Evolutionary conservation across 140 eudicot genomes (phyloP).

Genomic region (Erigeron philadelphicus): DNA sequence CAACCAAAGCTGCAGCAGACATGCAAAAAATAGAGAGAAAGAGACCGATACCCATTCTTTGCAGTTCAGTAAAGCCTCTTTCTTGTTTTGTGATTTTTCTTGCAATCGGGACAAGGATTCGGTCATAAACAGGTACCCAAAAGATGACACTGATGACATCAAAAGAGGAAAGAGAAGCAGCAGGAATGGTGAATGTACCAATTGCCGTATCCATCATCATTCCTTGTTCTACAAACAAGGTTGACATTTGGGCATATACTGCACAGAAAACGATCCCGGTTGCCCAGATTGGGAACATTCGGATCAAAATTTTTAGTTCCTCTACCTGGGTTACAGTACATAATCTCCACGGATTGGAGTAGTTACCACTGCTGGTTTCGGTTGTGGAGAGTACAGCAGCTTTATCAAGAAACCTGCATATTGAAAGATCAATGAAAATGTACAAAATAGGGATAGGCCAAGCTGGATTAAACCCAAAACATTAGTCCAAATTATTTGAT

Average conservation of each 20-base stretch:
- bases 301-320: slow-evolving; percentile 44
- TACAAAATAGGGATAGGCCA: not conserved
- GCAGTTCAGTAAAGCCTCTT: slow-evolving; percentile 39
- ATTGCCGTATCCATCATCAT: slow-evolving; percentile 34
- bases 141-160: slow-evolving; percentile 33
- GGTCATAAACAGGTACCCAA: slow-evolving; percentile 40
- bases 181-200: slow-evolving; percentile 40
- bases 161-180: slow-evolving; percentile 33
- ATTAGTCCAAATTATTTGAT: no score
- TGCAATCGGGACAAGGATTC: slow-evolving; percentile 33
- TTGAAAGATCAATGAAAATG: not conserved
- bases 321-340: slow-evolving; percentile 50
- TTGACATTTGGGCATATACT: slow-evolving; percentile 39
- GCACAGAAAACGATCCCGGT: slow-evolving; percentile 37
- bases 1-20: slow-evolving; percentile 38
- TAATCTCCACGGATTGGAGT: slow-evolving; percentile 12
- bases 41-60: slow-evolving; percentile 48
- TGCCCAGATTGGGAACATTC: slow-evolving; percentile 51
- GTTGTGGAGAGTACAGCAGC: slow-evolving; percentile 30
- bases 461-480: no score
- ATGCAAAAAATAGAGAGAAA: slow-evolving; percentile 39
- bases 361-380: slow-evolving; percentile 32
- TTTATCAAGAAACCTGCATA: slow-evolving; percentile 41
- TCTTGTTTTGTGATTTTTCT: slow-evolving; percentile 32
- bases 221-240: slow-evolving; percentile 44